Conservation (phyloP, 2,329 filamentous ascomycete genomes). For the Bipolaris sorokiniana region DNA sequence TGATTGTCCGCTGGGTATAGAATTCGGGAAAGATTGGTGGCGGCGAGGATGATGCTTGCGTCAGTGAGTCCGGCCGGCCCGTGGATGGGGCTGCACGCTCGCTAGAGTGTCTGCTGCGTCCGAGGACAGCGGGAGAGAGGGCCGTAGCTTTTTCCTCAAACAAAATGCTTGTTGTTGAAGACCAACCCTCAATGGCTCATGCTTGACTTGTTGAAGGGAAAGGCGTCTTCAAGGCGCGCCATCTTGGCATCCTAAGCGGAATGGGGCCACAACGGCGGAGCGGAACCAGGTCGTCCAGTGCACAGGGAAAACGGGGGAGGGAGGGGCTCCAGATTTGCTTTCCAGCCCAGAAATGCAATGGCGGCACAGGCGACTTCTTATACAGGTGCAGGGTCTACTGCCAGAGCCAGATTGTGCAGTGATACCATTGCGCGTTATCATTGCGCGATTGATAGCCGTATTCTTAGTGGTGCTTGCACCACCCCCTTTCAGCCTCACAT, state of each 20-base stretch:
- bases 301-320: not conserved
- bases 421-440: slow-evolving; percentile 46
- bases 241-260: slow-evolving; percentile 19
- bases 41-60: slow-evolving; percentile 1
- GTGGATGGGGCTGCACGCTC: slow-evolving; percentile 5
- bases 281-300: slow-evolving; percentile 5
- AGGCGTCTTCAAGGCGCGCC: slow-evolving; percentile 1
- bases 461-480: slow-evolving; percentile 33
- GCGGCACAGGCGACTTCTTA: slow-evolving; percentile 18
- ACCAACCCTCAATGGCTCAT: not conserved
- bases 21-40: not conserved
- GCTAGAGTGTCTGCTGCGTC: not conserved
- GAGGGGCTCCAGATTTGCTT: not conserved
- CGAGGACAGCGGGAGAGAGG: not conserved
- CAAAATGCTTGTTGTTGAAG: not conserved
- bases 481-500: slow-evolving; percentile 14
- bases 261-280: slow-evolving; percentile 14
- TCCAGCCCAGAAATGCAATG: not conserved
- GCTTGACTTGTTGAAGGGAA: not conserved
- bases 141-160: not conserved
- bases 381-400: slow-evolving; percentile 17
- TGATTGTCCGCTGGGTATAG: slow-evolving; percentile 3
- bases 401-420: slow-evolving; percentile 19
- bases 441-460: slow-evolving; percentile 48
- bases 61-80: slow-evolving; percentile 3